Conservation (phyloP, 1,284 basidiomycete genomes). For the Ustilago tritici region DNA sequence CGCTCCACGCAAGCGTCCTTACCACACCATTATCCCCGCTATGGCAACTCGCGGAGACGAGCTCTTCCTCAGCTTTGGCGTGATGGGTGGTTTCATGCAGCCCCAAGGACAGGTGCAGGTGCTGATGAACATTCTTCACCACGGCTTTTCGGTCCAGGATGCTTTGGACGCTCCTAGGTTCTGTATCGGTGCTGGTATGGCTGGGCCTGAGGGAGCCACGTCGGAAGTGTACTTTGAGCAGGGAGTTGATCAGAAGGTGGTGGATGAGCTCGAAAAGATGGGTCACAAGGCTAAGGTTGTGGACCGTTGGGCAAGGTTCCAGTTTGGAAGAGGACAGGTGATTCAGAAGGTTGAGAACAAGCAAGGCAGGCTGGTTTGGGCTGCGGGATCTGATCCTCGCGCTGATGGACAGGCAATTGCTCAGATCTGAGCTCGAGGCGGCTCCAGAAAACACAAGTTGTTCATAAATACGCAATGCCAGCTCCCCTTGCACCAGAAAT, state of each 20-base stretch:
- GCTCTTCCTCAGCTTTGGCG: slow-evolving; percentile 87
- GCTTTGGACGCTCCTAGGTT: slow-evolving; percentile 90
- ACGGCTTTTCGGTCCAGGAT: slow-evolving; percentile 79
- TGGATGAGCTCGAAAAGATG: slow-evolving; percentile 75
- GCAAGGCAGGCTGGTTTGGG: slow-evolving; percentile 50
- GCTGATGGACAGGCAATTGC: slow-evolving; percentile 82
- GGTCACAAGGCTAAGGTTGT: slow-evolving; percentile 83
- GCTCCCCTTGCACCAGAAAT: neutral
- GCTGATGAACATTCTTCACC: slow-evolving; percentile 83
- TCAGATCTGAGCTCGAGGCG: slow-evolving; percentile 76
- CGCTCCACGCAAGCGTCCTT: slow-evolving; percentile 81
- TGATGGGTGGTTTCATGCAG: slow-evolving; percentile 94
- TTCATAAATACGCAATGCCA: neutral
- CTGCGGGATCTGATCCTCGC: slow-evolving; percentile 44
- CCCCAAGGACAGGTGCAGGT: slow-evolving; percentile 93
- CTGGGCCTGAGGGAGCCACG: slow-evolving; percentile 77
- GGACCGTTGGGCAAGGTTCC: slow-evolving; percentile 75
- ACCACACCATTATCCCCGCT: slow-evolving; percentile 95
- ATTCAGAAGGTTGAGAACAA: slow-evolving; percentile 34
- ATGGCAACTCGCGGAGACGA: slow-evolving; percentile 85
- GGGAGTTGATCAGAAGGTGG: slow-evolving; percentile 76
- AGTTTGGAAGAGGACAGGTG: slow-evolving; percentile 87
- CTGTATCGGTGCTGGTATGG: slow-evolving; percentile 87
- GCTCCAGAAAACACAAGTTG: neutral
- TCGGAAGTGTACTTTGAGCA: slow-evolving; percentile 90